These are phyloP conservation scores for Botrytis galanthina DNA, from an alignment of 2,329 filamentous ascomycete genomes.

Conservation along the genomic window DNA sequence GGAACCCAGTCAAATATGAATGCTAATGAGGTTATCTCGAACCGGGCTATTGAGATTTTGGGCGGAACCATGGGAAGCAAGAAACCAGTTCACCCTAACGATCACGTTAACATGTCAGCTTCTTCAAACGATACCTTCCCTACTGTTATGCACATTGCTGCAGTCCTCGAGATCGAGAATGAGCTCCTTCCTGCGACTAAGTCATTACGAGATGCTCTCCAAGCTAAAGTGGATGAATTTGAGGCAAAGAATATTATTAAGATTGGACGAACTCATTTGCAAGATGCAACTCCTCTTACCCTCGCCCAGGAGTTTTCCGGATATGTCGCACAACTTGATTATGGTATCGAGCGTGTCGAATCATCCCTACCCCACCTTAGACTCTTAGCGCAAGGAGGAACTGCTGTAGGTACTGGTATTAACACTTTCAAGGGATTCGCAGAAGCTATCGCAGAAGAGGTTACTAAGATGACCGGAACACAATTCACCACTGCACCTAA, in stretches of 20 bases:
- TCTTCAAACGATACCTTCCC: slow-evolving; percentile 99
- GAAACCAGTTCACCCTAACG: slow-evolving; percentile 98
- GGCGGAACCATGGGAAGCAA: slow-evolving; percentile 93
- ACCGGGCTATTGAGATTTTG: slow-evolving; percentile 96
- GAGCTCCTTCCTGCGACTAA: slow-evolving; percentile 78
- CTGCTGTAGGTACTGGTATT: slow-evolving; percentile 93
- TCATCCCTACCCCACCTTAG: slow-evolving; percentile 78
- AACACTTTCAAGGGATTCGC: slow-evolving; percentile 98
- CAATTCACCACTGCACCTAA: slow-evolving; percentile 96
- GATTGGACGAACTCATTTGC: slow-evolving; percentile 95
- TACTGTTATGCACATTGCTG: slow-evolving; percentile 99
- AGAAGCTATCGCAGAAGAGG: slow-evolving; percentile 86
- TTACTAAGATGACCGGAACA: slow-evolving; percentile 87
- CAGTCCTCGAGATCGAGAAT: slow-evolving; percentile 87
- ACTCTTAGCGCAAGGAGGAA: slow-evolving; percentile 90
- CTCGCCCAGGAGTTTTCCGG: slow-evolving; percentile 97
- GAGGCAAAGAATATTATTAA: slow-evolving; percentile 89
- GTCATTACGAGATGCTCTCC: slow-evolving; percentile 78
- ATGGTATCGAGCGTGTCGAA: slow-evolving; percentile 84
- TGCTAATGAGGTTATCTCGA: slow-evolving; percentile 99
- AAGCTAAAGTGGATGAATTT: slow-evolving; percentile 86
- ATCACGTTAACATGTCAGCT: slow-evolving; percentile 99
- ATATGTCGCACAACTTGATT: slow-evolving; percentile 92
- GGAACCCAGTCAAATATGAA: slow-evolving; percentile 99
- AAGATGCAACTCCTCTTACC: slow-evolving; percentile 94